Evolutionary conservation across 1,284 basidiomycete genomes (phyloP), one percentile per base, ranked within the genome.

Genomic region (Rhodofomes roseus): DNA sequence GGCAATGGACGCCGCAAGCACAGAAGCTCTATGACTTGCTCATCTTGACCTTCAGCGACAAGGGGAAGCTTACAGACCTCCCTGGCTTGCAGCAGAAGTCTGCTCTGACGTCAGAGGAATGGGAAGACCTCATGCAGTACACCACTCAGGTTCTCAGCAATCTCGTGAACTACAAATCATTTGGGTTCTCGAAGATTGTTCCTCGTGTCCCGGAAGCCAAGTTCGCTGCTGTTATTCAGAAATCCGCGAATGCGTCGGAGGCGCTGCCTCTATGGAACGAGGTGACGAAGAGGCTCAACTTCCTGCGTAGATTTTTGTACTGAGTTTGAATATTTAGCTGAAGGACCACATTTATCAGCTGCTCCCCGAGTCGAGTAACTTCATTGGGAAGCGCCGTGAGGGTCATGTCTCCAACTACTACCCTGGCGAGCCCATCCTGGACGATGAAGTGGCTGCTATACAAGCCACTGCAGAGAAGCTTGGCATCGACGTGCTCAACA

Each of bases 381-480:
- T 82, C 69, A 89, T 94, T 63, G 92, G 92, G 57, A 93, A 94
- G 70, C 88, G 86, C 41, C 80, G 76, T 56, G 77, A 84, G 25
- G 92, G 92, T 1, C 90, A 93, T 62, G 68, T 92, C 54, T 90
- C 87, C 31, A 92, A 92, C 70, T 94, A 94, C 72, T 94, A 94
- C 69, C 82, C 88, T 25, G 90, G 90, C 1, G 80, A 89, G 61
- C 71, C 80, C 9, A 84, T 89, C 29, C 79, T 81, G 18, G 89
- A 93, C 63, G 82, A 84, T 0, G 92, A 94, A 68, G 90, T 93
- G 18, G 82, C 84, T 20, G 80, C 81, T 2, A 81, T 94, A 11
- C 92, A 93, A 70, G 77, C 76, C 5, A 84, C 85, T 1, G 87
- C 89, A 1, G 92, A 94, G 73, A 84, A 84, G 61, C 76, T 87